Percentiles rank a stretch among this genome's conserved stretches.
These are phyloP conservation scores for Ceriops tagal DNA, from an alignment of 345 rosid species.

Conservation along the genomic window DNA sequence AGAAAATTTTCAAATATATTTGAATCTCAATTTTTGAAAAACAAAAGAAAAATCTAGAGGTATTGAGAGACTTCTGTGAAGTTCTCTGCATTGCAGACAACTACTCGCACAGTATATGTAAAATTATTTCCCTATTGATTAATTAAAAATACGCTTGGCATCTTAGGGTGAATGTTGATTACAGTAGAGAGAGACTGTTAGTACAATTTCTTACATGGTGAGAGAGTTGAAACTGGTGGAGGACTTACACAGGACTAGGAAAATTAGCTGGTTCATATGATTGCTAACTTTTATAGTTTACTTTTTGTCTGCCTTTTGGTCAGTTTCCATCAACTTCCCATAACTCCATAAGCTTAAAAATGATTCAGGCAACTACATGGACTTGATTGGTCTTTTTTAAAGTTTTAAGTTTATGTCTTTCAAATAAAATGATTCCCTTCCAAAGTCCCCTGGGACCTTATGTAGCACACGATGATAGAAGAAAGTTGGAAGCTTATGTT, in stretches of 20 bases:
- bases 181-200: neutral
- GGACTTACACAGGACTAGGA: neutral
- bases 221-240: neutral
- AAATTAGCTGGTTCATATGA: conserved; percentile 14
- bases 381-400: neutral
- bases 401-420: conserved; percentile 11
- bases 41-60: too few species aligned
- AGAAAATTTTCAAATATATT: too few species aligned
- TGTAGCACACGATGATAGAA: neutral
- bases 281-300: conserved; percentile 11
- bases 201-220: neutral
- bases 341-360: conserved; percentile 2
- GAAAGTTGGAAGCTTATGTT: neutral
- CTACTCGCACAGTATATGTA: too few species aligned
- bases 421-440: conserved; percentile 11
- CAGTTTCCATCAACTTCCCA: conserved; percentile 12
- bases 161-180: neutral
- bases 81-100: too few species aligned
- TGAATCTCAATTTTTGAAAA: too few species aligned
- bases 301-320: neutral
- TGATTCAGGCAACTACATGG: conserved; percentile 4
- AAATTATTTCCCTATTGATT: neutral
- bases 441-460: conserved; percentile 15
- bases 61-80: too few species aligned
- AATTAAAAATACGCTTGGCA: neutral